These are phyloP conservation scores for Metarhizium guizhouense DNA, from an alignment of 2,329 filamentous ascomycete genomes.

Conservation along the genomic window DNA sequence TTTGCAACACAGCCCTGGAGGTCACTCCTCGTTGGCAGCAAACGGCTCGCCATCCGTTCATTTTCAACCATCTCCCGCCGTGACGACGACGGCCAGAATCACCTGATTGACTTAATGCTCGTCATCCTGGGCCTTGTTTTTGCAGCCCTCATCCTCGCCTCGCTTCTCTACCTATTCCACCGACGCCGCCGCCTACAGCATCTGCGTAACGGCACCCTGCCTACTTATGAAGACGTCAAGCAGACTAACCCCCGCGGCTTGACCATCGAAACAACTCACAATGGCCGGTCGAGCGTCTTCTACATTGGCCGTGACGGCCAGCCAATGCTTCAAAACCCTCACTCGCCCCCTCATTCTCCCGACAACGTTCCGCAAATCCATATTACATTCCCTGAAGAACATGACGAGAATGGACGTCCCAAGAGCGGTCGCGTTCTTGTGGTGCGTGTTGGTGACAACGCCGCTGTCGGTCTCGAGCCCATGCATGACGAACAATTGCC, in stretches of 20 bases:
- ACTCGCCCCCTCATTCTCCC: conserved; percentile 67
- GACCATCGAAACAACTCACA: conserved; percentile 47
- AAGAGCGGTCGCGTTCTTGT: conserved; percentile 85
- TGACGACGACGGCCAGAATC: conserved; percentile 38
- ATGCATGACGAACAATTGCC: conserved; percentile 73
- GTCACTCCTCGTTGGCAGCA: conserved; percentile 5
- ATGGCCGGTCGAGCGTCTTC: conserved; percentile 58
- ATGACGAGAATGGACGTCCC: conserved; percentile 72
- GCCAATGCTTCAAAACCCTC: conserved; percentile 66
- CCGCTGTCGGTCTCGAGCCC: conserved; percentile 79
- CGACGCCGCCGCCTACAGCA: conserved; percentile 45
- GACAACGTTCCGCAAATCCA: conserved; percentile 88
- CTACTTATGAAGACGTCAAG: conserved; percentile 58
- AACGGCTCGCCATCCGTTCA: conserved; percentile 5
- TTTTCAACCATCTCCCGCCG: conserved; percentile 8
- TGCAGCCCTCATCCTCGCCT: conserved; percentile 58
- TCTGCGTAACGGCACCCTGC: conserved; percentile 47
- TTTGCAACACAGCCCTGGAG: conserved; percentile 7
- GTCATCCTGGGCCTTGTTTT: conserved; percentile 71
- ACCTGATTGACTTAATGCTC: conserved; percentile 69
- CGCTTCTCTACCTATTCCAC: conserved; percentile 63
- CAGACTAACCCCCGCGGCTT: conserved; percentile 44
- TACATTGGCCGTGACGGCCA: conserved; percentile 71
- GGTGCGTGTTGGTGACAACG: conserved; percentile 80
- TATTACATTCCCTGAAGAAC: conserved; percentile 95